Percentiles rank a stretch among this genome's conserved stretches.
Evolutionary conservation across 2,329 filamentous ascomycete species (phyloP).

Genomic region (Dothistroma pini): DNA sequence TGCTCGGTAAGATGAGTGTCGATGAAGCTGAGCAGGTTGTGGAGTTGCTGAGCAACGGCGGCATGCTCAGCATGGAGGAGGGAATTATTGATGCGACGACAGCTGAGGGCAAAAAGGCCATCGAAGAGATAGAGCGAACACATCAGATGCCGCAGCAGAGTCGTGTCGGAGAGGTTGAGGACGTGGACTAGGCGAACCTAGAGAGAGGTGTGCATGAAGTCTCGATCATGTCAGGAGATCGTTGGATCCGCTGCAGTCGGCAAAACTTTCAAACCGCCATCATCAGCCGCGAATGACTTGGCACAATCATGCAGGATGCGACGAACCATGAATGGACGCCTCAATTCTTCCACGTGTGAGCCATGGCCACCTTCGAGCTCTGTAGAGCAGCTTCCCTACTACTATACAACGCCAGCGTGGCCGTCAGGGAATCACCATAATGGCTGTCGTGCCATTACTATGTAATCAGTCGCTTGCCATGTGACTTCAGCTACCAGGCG

Average conservation of each 20-base stretch:
- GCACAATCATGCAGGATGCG: neutral
- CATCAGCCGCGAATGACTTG: neutral
- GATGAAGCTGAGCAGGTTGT: constrained; percentile 84
- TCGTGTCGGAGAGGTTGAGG: constrained; percentile 41
- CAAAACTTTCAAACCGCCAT: neutral
- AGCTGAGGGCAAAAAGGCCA: constrained; percentile 36
- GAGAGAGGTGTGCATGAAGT: no score
- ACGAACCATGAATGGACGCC: neutral
- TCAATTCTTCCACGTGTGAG: neutral
- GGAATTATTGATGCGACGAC: constrained; percentile 84
- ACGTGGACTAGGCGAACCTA: constrained; percentile 28
- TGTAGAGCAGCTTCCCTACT: neutral
- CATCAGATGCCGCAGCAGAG: constrained; percentile 71
- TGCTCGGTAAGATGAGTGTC: constrained; percentile 82
- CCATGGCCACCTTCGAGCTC: neutral
- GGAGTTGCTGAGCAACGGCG: constrained; percentile 73
- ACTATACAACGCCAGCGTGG: neutral
- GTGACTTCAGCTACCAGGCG: neutral
- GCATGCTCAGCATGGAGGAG: constrained; percentile 86
- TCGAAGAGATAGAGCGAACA: constrained; percentile 56
- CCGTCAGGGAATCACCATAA: neutral
- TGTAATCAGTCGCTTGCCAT: neutral
- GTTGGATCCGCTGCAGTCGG: no score
- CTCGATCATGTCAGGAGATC: no score
- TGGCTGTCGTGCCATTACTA: neutral